Evolutionary conservation across 176 grass and related monocot species (phyloP), one percentile per base, ranked within the genome.

Genomic region (Panicum miliaceum): DNA sequence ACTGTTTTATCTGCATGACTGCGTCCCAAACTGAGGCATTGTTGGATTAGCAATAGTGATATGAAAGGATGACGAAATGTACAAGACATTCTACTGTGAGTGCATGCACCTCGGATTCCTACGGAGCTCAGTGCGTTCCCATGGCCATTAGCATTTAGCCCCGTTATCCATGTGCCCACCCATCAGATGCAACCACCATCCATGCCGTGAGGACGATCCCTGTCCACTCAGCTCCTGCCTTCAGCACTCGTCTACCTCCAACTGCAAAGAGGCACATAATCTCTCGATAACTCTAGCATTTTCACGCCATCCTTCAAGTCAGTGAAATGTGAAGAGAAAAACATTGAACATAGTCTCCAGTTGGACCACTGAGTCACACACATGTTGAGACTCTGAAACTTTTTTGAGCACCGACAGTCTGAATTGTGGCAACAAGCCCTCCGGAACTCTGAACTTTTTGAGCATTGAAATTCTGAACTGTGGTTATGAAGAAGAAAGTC

Each of bases 291-390:
- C 29, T 32, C 51, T 34, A 29, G 27, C 48, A 14, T 68, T 68
- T 27, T 68, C 51, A 67, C 68, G 69, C 2, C 29, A 32, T 2
- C 29, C 22, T 56, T 18, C 54, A 45, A 54, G 20, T 48, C 27
- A 79, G 35, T 45, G 35, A 78, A 64, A 25, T 73, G 57, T 65
- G 81, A 32, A 32, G 29, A 32, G 29, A 32, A 32, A 32, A 32
- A 32, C 29, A 32, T 32, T 32, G 29, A 70, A 56, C 65, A 62
- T 53, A 64, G 73, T 22, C 50, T 32, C 52, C 43, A 8, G 20
- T 65, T 32, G 73, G 88, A 78, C 84, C 73, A 72, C 27, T 38
- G 25, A 71, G 38, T 46, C 77, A 41, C 50, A 57, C n/a, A 64
- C 56, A 59, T 8, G 25, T n/a, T 60, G 57, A 26, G 12, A 25